Percentiles rank a stretch among this genome's conserved stretches.
Conservation (phyloP, 2,329 filamentous ascomycete species). For the Laburnicola sp. region DNA sequence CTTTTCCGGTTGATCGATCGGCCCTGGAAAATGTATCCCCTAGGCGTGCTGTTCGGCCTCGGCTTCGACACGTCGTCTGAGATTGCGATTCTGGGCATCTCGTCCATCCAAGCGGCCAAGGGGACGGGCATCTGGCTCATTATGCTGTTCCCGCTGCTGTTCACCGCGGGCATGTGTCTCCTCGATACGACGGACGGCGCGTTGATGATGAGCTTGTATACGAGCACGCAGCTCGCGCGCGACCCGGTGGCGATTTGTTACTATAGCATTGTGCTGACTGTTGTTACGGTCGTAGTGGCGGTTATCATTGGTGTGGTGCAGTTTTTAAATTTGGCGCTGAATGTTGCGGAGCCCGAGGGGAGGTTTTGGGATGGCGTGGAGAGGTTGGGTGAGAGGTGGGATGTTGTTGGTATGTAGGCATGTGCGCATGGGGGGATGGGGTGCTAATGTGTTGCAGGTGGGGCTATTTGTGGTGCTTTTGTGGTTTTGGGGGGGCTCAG, state of each 20-base stretch:
- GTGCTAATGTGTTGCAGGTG: slow-evolving; percentile 46
- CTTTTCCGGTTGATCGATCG: slow-evolving; percentile 73
- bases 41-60: slow-evolving; percentile 82
- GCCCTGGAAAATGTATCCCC: slow-evolving; percentile 95
- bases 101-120: slow-evolving; percentile 79
- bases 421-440: not conserved
- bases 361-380: slow-evolving; percentile 90
- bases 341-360: slow-evolving; percentile 72
- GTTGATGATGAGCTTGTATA: slow-evolving; percentile 93
- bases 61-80: slow-evolving; percentile 97
- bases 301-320: slow-evolving; percentile 86
- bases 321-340: slow-evolving; percentile 74
- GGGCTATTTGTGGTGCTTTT: slow-evolving; percentile 83
- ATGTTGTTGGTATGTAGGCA: slow-evolving; percentile 50
- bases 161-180: slow-evolving; percentile 94
- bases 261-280: slow-evolving; percentile 86
- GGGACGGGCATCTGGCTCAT: slow-evolving; percentile 95
- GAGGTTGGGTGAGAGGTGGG: slow-evolving; percentile 46
- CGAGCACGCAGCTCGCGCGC: slow-evolving; percentile 72
- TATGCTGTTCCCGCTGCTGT: slow-evolving; percentile 84
- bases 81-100: slow-evolving; percentile 87
- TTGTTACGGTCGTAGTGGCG: slow-evolving; percentile 80
- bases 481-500: slow-evolving; percentile 74
- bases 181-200: slow-evolving; percentile 91
- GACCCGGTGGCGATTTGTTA: slow-evolving; percentile 90